Conservation (phyloP, 371 early-diverging fungal species). For the Mucor mucedo region DNA sequence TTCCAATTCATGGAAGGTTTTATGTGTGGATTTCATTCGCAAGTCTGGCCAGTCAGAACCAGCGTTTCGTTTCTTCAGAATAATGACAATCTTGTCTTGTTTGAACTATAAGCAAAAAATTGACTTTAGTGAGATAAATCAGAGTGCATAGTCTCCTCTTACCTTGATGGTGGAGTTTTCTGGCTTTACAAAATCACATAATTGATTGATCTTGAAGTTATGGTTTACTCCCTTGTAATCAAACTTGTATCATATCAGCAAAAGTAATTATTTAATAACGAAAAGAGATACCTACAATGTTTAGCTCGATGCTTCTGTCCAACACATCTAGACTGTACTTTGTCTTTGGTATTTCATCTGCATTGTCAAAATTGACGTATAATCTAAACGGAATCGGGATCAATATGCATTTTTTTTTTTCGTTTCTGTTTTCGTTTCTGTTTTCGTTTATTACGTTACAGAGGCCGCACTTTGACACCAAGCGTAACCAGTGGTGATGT, state of each 20-base stretch:
- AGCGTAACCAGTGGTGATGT: conserved; percentile 19
- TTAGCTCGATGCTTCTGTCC: conserved; percentile 17
- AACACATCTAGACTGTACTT: conserved; percentile 1
- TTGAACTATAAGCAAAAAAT: conserved; percentile 10
- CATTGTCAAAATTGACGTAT: conserved; percentile 3
- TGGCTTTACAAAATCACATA: conserved; percentile 6
- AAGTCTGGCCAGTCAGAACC: conserved; percentile 15
- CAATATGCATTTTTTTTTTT: background rate
- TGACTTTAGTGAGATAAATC: background rate
- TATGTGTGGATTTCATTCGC: conserved; percentile 15
- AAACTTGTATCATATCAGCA: background rate
- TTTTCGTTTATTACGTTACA: conserved; percentile 8
- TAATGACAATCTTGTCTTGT: conserved; percentile 14
- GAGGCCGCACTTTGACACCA: conserved; percentile 11
- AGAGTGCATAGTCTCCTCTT: background rate
- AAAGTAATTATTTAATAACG: background rate
- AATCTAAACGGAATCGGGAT: conserved; percentile 5
- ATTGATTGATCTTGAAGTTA: conserved; percentile 22
- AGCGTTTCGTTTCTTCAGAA: background rate
- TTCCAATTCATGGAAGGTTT: conserved; percentile 12
- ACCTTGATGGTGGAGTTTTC: conserved; percentile 8
- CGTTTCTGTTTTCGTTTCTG: background rate
- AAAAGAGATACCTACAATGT: conserved; percentile 11
- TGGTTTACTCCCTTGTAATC: conserved; percentile 14
- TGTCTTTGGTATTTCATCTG: background rate